Evolutionary conservation across 257 asterid species (phyloP), one percentile per base, ranked within the genome.

Genomic region (Scutellaria minor): DNA sequence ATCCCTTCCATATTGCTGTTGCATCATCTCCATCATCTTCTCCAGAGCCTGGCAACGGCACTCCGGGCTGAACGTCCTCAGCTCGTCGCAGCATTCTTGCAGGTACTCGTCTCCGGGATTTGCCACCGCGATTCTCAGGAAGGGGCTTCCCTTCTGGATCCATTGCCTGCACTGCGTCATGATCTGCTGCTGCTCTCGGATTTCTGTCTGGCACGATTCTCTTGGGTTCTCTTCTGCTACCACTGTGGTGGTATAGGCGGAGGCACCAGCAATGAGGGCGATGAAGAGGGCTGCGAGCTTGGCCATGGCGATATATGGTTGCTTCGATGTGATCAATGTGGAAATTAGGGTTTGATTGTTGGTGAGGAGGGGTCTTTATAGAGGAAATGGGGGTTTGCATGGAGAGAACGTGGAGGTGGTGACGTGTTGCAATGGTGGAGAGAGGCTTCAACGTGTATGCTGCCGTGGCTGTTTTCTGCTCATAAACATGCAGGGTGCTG

Each of bases 201-300:
- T 27, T 31, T 71, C 24, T 51, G n/a, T 18, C 70, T 14, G 48
- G 67, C 79, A 48, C 54, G 63, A 6, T 31, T n/a, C 2, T 6
- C 27, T 37, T 12, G 41, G 69, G 45, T 75, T 56, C 47, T 20
- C 56, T 5, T 68, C 74, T 0, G 48, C 75, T 5, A 31, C 73
- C 1, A 45, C 67, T 47, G 5, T 31, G 37, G 5, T 31, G 37
- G 70, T 68, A 51, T 60, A n/a, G 64, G 78, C 71, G 60, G 75
- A 41, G 31, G 84, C 77, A 7, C 48, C 59, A 7, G 77, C 66
- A 0, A 79, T 15, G 11, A 74, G 61, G 14, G 78, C 86, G 2
- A 54, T 46, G 2, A 79, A 27, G 44, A 77, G 71, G 37, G 70
- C 70, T 3, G 66, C 70, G 18, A 79, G 60, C 31, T 73, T 83